These are phyloP conservation scores for Sphaceloma murrayae DNA, from an alignment of 2,329 filamentous ascomycete genomes.

Conservation along the genomic window DNA sequence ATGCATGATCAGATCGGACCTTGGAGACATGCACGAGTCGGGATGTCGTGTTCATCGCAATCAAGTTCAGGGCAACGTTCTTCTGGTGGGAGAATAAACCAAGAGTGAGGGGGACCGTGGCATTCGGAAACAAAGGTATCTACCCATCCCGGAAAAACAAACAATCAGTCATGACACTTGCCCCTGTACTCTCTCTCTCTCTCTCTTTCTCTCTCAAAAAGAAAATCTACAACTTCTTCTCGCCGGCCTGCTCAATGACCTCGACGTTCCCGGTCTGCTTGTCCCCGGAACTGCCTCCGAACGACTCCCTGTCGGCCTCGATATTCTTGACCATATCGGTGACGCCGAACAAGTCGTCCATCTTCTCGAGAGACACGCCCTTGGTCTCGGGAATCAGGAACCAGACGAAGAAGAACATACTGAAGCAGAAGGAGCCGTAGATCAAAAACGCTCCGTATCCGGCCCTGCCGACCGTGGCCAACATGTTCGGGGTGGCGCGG, in stretches of 20 bases:
- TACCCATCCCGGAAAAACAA: too few relatives aligned
- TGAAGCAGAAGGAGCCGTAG: constrained; percentile 56
- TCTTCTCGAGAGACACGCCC: constrained; percentile 35
- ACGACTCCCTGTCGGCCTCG: constrained; percentile 16
- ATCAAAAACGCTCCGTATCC: constrained; percentile 57
- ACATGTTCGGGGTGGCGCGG: constrained; percentile 57
- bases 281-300: constrained; percentile 1
- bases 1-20: too few relatives aligned
- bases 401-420: constrained; percentile 57
- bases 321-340: constrained; percentile 19
- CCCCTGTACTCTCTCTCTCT: too few relatives aligned
- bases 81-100: too few relatives aligned
- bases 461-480: constrained; percentile 43
- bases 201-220: too few relatives aligned
- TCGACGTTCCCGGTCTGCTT: constrained; percentile 8
- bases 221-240: background rate
- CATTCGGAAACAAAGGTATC: too few relatives aligned
- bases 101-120: too few relatives aligned
- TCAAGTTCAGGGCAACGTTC: too few relatives aligned
- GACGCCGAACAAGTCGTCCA: constrained; percentile 27
- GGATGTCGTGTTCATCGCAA: too few relatives aligned
- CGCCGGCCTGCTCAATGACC: constrained; percentile 2
- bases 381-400: constrained; percentile 67
- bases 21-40: too few relatives aligned
- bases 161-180: too few relatives aligned